Base-by-base conservation (phyloP, 2,329 filamentous ascomycete species). In the Stylonectria norvegica region DNA sequence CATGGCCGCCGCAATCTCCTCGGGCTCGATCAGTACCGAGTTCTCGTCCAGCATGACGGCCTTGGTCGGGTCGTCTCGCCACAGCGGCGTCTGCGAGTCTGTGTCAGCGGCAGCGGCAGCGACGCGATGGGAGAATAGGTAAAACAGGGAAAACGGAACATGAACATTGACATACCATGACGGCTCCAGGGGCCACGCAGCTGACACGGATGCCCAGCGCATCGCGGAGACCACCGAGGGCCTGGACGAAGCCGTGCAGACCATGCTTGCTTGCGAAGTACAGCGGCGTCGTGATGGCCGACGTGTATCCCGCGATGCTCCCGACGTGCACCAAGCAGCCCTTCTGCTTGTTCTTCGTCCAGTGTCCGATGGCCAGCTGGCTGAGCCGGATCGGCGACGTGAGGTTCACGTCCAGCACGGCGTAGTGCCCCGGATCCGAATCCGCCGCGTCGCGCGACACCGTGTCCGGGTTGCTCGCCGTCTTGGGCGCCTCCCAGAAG, bases 211-310 rank as follows among this genome's bases (percentile, higher is more conserved):
- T 63, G 3, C 64, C 64, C 3, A 67, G 31, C 25, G 47, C 38
- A 32, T 60, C 55, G 16, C 57, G 57, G 20, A 68, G 40, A 2
- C 37, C 49, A 1, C 50, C 58, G 3, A 69, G 43, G 4, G 51
- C 55, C 17, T 53, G 45, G 25, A 65, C 63, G 34, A 69, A 67
- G 2, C 59, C 63, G 9, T 63, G 56, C 5, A 69, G 45, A 0
- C 61, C 66, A 34, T 62, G 56, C 54, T 68, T 69, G 40, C 58
- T 63, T 5, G 64, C 58, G 31, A 57, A 53, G 43, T 68, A 69
- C 15, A 68, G 44, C 7, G 66, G 66, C 9, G 62, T 59, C 15
- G 52, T 50, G 23, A 62, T 52, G 8, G 42, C 50, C 2, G 50
- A 45, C 2, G 50, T 47, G 37, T 64, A 57, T 1, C 62, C 63